phyloP scores from a whole-genome alignment of 2,329 filamentous ascomycete species.

The Dothidotthia symphoricarpi region DNA sequence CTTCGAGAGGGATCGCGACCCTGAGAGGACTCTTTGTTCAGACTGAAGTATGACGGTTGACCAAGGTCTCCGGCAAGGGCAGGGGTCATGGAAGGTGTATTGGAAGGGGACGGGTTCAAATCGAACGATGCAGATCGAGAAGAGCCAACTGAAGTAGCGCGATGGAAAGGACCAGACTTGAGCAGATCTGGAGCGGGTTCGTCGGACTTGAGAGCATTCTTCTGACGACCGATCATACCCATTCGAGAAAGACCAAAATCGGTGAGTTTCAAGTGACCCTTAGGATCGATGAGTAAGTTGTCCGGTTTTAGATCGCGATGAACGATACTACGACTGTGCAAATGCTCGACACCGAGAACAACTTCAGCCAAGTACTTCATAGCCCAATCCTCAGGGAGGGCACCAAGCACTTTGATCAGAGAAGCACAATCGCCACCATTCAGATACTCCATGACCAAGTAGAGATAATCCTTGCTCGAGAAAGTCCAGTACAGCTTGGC shows the following conservation, averaged over 20 bases:
- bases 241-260: constrained; percentile 97
- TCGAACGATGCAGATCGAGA: constrained; percentile 94
- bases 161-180: constrained; percentile 86
- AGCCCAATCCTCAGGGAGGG: constrained; percentile 93
- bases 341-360: constrained; percentile 91
- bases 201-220: constrained; percentile 73
- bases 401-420: constrained; percentile 88
- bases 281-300: constrained; percentile 94
- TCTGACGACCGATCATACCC: constrained; percentile 94
- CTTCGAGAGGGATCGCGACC: constrained; percentile 64
- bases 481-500: constrained; percentile 99
- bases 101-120: constrained; percentile 74
- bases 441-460: constrained; percentile 98
- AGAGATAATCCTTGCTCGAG: constrained; percentile 97
- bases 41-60: constrained; percentile 90
- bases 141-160: constrained; percentile 79
- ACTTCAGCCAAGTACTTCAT: constrained; percentile 98
- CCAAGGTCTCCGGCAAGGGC: constrained; percentile 65
- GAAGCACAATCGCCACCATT: constrained; percentile 97
- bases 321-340: constrained; percentile 91
- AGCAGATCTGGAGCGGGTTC: constrained; percentile 90
- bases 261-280: constrained; percentile 92
- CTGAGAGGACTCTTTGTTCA: constrained; percentile 59
- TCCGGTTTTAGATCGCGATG: constrained; percentile 97
- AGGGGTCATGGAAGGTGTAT: constrained; percentile 84